Conservation (phyloP, 2,329 filamentous ascomycete genomes). For the Fusarium sp. region DNA sequence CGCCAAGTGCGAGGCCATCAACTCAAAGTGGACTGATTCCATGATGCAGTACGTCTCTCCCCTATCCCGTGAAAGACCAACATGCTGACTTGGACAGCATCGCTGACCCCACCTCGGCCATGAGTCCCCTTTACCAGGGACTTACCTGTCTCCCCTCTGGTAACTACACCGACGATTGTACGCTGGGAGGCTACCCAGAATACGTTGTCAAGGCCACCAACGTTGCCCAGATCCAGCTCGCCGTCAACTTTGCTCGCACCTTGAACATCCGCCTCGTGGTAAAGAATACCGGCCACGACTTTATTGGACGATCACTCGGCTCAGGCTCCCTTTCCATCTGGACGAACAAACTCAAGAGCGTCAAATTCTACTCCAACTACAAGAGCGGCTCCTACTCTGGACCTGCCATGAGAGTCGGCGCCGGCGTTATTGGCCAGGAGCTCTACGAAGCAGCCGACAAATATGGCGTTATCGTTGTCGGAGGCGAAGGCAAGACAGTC, state of each 20-base stretch:
- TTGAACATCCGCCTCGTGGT: constrained; percentile 66
- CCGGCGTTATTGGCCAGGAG: background rate
- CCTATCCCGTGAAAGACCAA: background rate
- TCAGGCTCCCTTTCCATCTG: constrained; percentile 66
- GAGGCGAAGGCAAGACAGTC: background rate
- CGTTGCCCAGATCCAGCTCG: background rate
- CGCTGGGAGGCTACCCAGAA: background rate
- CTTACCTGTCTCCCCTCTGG: background rate
- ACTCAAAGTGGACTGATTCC: background rate
- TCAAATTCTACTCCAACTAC: constrained; percentile 53
- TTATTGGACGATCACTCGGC: constrained; percentile 68
- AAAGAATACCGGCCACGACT: constrained; percentile 69
- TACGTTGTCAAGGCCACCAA: background rate
- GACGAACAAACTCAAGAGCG: constrained; percentile 63
- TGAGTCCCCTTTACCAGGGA: background rate
- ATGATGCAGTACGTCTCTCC: background rate
- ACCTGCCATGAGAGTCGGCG: background rate
- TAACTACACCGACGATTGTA: background rate
- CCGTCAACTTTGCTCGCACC: constrained; percentile 54
- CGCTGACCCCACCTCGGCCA: background rate
- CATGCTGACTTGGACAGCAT: background rate
- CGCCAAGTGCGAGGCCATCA: background rate
- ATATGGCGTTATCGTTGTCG: background rate
- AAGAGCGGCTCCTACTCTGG: constrained; percentile 31
- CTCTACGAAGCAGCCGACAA: background rate